Evolutionary conservation across 805 yeast genomes (phyloP).

Genomic region (Jamesozyma hellenica): DNA sequence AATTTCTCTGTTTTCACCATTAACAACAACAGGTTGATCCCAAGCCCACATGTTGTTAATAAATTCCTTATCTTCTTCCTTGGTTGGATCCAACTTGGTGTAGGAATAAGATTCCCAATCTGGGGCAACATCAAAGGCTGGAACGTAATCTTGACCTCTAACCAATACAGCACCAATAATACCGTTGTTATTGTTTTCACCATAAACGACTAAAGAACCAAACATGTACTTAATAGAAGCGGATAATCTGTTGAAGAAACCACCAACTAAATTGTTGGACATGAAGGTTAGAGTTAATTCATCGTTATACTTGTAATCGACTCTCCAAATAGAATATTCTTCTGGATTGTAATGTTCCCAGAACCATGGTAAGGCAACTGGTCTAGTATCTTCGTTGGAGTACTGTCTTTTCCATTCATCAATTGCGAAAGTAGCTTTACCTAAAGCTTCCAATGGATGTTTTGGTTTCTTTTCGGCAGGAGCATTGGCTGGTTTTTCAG

Average conservation of each 20-base stretch:
- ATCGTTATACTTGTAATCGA: constrained; percentile 94
- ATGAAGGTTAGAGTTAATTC: constrained; percentile 94
- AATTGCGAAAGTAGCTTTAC: constrained; percentile 55
- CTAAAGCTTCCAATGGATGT: constrained; percentile 84
- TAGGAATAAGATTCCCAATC: constrained; percentile 93
- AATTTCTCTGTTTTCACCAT: constrained; percentile 77
- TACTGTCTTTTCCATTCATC: constrained; percentile 95
- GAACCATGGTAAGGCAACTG: constrained; percentile 92
- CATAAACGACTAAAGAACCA: constrained; percentile 90
- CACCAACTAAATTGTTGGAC: constrained; percentile 97
- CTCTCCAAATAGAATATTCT: constrained; percentile 93
- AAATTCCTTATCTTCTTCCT: constrained; percentile 67
- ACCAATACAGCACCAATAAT: constrained; percentile 89
- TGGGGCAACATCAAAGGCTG: constrained; percentile 98
- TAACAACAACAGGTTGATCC: constrained; percentile 82
- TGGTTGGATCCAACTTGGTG: constrained; percentile 72
- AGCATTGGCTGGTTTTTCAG: constrained; percentile 32
- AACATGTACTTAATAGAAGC: constrained; percentile 91
- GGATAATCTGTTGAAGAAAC: constrained; percentile 90
- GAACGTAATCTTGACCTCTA: constrained; percentile 84
- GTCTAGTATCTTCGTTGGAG: constrained; percentile 96
- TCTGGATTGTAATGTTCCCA: constrained; percentile 88
- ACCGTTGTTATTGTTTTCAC: constrained; percentile 98
- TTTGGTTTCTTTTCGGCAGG: constrained; percentile 59
- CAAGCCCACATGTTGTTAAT: constrained; percentile 92